Evolutionary conservation across 2,329 filamentous ascomycete species (phyloP).

Genomic region (Endothia cerciana): DNA sequence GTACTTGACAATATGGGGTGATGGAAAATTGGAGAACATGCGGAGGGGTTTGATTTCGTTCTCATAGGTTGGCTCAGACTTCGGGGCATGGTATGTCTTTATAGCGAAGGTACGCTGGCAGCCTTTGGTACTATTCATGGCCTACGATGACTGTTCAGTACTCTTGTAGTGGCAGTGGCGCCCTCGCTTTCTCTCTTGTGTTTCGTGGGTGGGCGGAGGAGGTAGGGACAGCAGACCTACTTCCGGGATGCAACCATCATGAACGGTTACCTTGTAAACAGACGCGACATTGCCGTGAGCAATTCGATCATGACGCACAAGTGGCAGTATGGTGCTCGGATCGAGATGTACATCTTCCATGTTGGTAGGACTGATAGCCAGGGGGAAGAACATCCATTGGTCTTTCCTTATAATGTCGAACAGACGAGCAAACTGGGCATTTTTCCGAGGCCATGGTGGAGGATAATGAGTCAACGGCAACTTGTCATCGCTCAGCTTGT

Average conservation of each 20-base stretch:
- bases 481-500: not conserved
- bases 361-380: not conserved
- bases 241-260: not conserved
- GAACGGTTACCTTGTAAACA: not conserved
- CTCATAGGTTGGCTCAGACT: not conserved
- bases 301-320: not conserved
- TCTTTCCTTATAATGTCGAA: not conserved
- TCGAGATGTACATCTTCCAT: not conserved
- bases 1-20: not conserved
- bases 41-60: not conserved
- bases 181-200: no score
- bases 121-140: no score
- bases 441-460: not conserved
- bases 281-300: not conserved
- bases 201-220: not conserved
- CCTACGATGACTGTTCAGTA: no score
- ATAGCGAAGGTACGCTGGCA: not conserved
- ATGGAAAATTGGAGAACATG: not conserved
- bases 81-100: not conserved
- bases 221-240: not conserved
- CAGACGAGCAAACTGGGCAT: not conserved
- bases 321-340: not conserved
- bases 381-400: not conserved
- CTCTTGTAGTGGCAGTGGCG: no score
- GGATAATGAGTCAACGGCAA: not conserved